Conservation (phyloP, 1,284 basidiomycete species). For the Pseudozyma sp. region DNA sequence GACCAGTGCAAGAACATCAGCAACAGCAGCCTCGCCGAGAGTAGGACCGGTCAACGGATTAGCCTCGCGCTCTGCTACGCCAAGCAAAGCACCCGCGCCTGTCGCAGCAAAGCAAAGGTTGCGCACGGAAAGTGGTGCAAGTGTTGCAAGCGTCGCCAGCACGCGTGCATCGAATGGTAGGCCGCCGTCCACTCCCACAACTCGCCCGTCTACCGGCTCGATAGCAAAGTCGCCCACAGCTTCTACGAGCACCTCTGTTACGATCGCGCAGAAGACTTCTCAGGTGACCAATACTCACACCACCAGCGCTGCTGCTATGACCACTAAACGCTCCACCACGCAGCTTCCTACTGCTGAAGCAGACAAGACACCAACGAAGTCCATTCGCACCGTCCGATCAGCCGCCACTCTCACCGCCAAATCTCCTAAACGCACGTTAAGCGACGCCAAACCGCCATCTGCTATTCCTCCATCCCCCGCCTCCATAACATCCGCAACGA, state of each 20-base stretch:
- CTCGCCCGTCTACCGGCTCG: background rate
- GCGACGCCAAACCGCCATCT: background rate
- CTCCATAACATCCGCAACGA: too few relatives aligned
- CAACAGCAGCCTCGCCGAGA: background rate
- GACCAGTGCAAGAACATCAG: background rate
- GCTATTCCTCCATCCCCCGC: too few relatives aligned
- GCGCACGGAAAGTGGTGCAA: slow-evolving; percentile 16
- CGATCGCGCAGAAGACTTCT: too few relatives aligned
- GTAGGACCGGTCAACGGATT: background rate
- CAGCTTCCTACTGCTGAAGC: slow-evolving; percentile 7
- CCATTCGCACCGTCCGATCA: slow-evolving; percentile 19
- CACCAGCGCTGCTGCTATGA: background rate
- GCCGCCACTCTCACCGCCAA: slow-evolving; percentile 6
- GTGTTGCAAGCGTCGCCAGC: slow-evolving; percentile 15
- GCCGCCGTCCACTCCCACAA: background rate
- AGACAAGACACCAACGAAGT: slow-evolving; percentile 31
- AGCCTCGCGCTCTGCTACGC: background rate
- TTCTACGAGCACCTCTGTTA: too few relatives aligned
- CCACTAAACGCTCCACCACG: slow-evolving; percentile 5
- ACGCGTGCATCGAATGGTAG: background rate
- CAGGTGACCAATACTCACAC: background rate
- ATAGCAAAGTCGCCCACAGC: background rate
- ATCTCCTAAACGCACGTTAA: slow-evolving; percentile 5
- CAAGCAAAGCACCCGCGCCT: background rate
- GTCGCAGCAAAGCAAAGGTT: slow-evolving; percentile 2